Conservation (phyloP, 2,329 filamentous ascomycete genomes). For the Tolypocladium capitatum region DNA sequence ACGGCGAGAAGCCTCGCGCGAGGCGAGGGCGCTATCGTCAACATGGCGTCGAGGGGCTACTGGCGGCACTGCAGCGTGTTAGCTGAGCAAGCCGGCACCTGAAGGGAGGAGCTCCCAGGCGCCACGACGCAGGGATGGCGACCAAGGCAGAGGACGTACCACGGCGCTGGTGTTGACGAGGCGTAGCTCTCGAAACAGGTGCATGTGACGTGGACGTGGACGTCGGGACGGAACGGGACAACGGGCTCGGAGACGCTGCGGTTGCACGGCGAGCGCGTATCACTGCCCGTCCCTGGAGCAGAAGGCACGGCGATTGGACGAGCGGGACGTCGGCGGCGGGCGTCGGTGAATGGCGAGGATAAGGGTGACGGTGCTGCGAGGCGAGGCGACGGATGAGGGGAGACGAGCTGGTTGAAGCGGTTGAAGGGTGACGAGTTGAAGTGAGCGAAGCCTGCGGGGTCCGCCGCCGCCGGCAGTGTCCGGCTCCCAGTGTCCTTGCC, state of each 20-base stretch:
- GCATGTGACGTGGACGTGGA: background rate
- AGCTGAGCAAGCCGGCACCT: background rate
- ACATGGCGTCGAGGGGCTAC: conserved; percentile 1
- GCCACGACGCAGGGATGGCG: background rate
- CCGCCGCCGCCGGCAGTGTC: no score
- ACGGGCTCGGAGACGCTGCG: background rate
- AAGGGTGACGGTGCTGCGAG: background rate
- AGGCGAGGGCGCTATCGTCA: background rate
- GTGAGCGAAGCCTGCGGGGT: background rate
- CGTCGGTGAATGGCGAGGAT: background rate
- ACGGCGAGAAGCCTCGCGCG: background rate
- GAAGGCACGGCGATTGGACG: background rate
- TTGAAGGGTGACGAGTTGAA: background rate
- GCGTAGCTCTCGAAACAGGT: background rate
- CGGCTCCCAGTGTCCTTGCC: no score
- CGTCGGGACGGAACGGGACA: background rate
- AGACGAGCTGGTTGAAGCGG: background rate
- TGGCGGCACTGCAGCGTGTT: background rate
- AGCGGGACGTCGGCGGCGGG: background rate
- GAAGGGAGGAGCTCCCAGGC: background rate
- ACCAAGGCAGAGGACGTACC: background rate
- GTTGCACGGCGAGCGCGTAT: background rate
- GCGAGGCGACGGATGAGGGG: background rate
- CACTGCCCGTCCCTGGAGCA: background rate
- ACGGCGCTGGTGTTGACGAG: background rate